Evolutionary conservation across 2,329 filamentous ascomycete genomes (phyloP).

Genomic region (Claviceps sorghi): DNA sequence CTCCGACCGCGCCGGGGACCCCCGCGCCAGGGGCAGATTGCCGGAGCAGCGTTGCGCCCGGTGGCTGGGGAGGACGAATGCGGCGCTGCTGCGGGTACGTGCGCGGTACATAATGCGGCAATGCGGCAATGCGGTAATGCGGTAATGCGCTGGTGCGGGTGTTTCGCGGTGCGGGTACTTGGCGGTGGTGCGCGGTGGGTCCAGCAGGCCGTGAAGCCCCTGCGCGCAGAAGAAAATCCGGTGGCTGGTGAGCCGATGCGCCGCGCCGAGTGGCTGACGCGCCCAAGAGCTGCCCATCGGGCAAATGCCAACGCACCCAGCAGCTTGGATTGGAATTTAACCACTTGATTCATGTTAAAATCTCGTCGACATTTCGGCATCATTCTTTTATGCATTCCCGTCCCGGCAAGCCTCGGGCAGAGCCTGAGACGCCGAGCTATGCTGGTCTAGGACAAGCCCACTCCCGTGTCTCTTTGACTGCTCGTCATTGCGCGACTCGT

Average conservation of each 20-base stretch:
- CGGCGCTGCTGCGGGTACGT: neutral
- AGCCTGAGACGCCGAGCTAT: neutral
- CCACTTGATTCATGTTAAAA: neutral
- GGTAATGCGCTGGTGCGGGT: too few relatives aligned
- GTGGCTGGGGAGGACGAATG: neutral
- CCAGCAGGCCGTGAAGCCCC: neutral
- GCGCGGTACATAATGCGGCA: too few relatives aligned
- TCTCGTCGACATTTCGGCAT: neutral
- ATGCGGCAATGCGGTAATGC: too few relatives aligned
- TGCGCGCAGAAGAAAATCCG: constrained; percentile 11
- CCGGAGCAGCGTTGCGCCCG: neutral
- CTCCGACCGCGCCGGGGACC: neutral
- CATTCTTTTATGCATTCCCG: neutral
- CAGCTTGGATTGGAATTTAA: too few relatives aligned
- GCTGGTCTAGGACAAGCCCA: neutral
- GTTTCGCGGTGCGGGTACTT: too few relatives aligned
- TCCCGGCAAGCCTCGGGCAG: neutral
- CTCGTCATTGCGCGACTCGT: neutral
- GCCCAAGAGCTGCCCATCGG: neutral
- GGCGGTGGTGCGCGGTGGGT: neutral
- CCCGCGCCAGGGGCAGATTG: neutral
- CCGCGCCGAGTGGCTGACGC: neutral
- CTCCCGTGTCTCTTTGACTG: neutral
- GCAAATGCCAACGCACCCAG: too few relatives aligned
- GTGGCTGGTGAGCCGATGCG: constrained; percentile 16